These are phyloP conservation scores for Phoma sp. DNA, from an alignment of 2,329 filamentous ascomycete species.

Conservation along the genomic window DNA sequence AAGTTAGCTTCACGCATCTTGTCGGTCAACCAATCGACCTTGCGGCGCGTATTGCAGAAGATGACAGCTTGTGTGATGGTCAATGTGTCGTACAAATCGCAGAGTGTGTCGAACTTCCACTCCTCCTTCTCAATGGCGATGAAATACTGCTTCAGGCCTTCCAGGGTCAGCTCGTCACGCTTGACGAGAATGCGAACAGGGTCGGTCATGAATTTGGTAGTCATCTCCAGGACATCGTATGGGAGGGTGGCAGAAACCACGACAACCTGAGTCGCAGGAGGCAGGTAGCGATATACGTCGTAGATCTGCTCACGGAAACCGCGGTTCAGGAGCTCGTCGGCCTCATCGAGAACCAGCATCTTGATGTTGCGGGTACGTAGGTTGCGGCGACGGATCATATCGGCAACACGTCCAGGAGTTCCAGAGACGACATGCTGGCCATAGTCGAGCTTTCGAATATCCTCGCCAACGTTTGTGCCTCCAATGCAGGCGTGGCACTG, in stretches of 20 bases:
- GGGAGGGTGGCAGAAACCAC: slow-evolving; percentile 96
- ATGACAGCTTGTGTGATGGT: slow-evolving; percentile 99
- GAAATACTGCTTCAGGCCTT: slow-evolving; percentile 98
- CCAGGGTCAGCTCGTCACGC: slow-evolving; percentile 96
- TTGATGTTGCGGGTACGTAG: slow-evolving; percentile 77
- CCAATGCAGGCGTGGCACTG: slow-evolving; percentile 99
- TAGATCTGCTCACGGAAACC: slow-evolving; percentile 99
- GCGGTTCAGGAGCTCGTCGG: slow-evolving; percentile 82
- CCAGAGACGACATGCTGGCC: slow-evolving; percentile 97
- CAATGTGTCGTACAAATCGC: slow-evolving; percentile 97
- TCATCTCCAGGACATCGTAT: slow-evolving; percentile 98
- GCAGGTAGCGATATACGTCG: slow-evolving; percentile 96
- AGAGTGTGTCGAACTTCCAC: slow-evolving; percentile 99
- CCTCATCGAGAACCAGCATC: slow-evolving; percentile 78
- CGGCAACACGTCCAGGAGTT: slow-evolving; percentile 93
- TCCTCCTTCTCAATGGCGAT: slow-evolving; percentile 99
- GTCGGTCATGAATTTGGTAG: slow-evolving; percentile 99
- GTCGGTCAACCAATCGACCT: slow-evolving; percentile 99
- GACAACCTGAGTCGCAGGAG: slow-evolving; percentile 96
- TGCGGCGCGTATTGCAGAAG: slow-evolving; percentile 98
- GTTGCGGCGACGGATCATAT: slow-evolving; percentile 78
- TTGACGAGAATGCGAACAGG: slow-evolving; percentile 96
- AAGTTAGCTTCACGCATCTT: slow-evolving; percentile 99
- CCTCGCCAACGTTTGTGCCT: slow-evolving; percentile 95
- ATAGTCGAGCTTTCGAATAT: slow-evolving; percentile 96